These are phyloP conservation scores for Penicillium oxalicum DNA, from an alignment of 2,329 filamentous ascomycete species.

Conservation along the genomic window DNA sequence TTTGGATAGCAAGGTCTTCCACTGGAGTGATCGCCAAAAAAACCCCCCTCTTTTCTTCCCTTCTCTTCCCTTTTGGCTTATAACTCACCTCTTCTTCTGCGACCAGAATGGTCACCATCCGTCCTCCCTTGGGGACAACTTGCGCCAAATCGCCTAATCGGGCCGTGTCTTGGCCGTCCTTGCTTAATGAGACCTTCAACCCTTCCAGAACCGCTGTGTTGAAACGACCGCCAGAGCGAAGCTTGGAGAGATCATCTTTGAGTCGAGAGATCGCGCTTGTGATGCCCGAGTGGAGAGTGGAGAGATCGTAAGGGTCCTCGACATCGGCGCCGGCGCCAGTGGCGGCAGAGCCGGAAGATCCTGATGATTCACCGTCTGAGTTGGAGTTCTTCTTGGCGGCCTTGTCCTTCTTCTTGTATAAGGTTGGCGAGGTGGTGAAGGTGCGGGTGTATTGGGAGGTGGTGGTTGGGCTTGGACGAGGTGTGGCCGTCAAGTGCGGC, in stretches of 20 bases:
- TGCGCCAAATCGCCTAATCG: slow-evolving; percentile 59
- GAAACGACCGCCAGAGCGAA: slow-evolving; percentile 57
- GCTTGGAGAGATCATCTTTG: slow-evolving; percentile 56
- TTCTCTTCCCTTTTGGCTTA: background rate
- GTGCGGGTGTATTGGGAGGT: slow-evolving; percentile 4
- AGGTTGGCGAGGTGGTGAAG: slow-evolving; percentile 41
- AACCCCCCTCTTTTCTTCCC: too few relatives aligned
- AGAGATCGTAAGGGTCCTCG: slow-evolving; percentile 57
- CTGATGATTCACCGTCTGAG: slow-evolving; percentile 20
- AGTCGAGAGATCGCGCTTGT: slow-evolving; percentile 50
- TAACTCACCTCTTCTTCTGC: slow-evolving; percentile 56
- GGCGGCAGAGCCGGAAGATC: slow-evolving; percentile 14
- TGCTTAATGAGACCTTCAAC: slow-evolving; percentile 54
- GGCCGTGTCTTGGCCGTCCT: slow-evolving; percentile 47
- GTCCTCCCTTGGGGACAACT: slow-evolving; percentile 58
- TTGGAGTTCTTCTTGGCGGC: slow-evolving; percentile 40
- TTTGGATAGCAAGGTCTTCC: too few relatives aligned
- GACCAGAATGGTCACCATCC: slow-evolving; percentile 56
- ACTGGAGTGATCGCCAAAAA: slow-evolving; percentile 11
- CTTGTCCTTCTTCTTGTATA: slow-evolving; percentile 52
- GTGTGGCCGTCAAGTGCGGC: background rate
- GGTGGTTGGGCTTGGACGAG: background rate
- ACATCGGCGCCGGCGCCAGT: slow-evolving; percentile 21
- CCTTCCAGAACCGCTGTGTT: slow-evolving; percentile 58
- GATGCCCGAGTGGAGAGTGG: slow-evolving; percentile 52